Evolutionary conservation across 1,284 basidiomycete species (phyloP).

Genomic region (Phellopilus nigrolimitatus): DNA sequence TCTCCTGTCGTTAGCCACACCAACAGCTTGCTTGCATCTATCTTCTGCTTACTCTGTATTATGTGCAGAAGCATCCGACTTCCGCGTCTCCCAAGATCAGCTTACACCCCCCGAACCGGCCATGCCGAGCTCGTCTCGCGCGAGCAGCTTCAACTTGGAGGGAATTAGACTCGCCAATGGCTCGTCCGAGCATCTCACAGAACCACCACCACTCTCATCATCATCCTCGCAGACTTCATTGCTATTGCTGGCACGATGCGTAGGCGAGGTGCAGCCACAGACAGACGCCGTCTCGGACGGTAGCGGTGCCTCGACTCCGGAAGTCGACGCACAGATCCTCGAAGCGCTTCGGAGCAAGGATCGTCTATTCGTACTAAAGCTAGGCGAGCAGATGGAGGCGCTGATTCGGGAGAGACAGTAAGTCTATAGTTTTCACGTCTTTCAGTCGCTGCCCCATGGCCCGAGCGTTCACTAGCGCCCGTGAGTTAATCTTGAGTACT

Average conservation of each 20-base stretch:
- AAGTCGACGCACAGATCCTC: conserved; percentile 70
- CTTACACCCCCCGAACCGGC: background rate
- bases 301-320: conserved; percentile 27
- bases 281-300: conserved; percentile 6
- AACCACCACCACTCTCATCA: background rate
- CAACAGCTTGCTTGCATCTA: background rate
- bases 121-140: conserved; percentile 12
- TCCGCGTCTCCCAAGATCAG: conserved; percentile 6
- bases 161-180: background rate
- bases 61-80: conserved; percentile 4
- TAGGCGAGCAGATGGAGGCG: conserved; percentile 75
- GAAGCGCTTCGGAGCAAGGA: conserved; percentile 85
- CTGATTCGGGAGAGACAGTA: conserved; percentile 70
- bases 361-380: conserved; percentile 75
- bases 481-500: too few species aligned
- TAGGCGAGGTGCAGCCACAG: conserved; percentile 5
- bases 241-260: background rate
- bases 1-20: background rate
- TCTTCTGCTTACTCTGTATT: background rate
- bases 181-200: conserved; percentile 4
- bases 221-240: conserved; percentile 13
- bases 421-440: conserved; percentile 29
- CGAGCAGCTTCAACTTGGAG: conserved; percentile 6
- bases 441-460: conserved; percentile 15
- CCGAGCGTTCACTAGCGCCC: too few species aligned